phyloP scores from a whole-genome alignment of 768 basidiomycete species.

The Psilocybe cyanescens region DNA sequence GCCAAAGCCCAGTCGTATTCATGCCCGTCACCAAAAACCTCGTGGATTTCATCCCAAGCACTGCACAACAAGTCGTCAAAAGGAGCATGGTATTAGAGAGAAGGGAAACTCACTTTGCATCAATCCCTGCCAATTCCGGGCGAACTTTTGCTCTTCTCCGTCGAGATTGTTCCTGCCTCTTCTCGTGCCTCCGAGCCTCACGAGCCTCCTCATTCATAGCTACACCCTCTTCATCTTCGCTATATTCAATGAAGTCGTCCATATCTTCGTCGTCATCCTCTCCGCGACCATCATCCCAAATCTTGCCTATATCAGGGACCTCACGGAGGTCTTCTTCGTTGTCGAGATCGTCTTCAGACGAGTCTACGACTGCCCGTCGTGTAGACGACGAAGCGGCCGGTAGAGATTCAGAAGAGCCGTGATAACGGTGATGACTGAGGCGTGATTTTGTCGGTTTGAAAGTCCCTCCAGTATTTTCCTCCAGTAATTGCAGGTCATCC shows the following conservation, averaged over 20 bases:
- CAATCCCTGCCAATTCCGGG: conserved; percentile 78
- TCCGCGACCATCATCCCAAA: conserved; percentile 83
- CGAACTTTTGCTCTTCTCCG: conserved; percentile 67
- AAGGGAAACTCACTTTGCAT: conserved; percentile 67
- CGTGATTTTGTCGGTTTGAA: conserved; percentile 62
- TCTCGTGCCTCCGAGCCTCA: conserved; percentile 73
- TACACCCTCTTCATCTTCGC: conserved; percentile 75
- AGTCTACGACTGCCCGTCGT: conserved; percentile 63
- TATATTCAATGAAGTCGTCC: conserved; percentile 81
- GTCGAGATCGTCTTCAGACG: conserved; percentile 80
- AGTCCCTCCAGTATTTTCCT: conserved; percentile 85
- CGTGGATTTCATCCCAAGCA: conserved; percentile 94
- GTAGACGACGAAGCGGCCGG: conserved; percentile 65
- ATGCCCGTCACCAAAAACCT: conserved; percentile 95
- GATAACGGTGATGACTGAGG: conserved; percentile 72
- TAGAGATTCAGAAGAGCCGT: conserved; percentile 73
- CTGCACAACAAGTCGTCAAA: conserved; percentile 41
- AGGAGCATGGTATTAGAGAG: conserved; percentile 3
- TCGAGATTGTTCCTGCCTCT: conserved; percentile 68
- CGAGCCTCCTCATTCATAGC: conserved; percentile 77
- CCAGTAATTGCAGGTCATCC: conserved; percentile 89
- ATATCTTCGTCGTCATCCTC: conserved; percentile 80
- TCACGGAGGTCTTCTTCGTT: conserved; percentile 54
- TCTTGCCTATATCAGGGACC: conserved; percentile 66
- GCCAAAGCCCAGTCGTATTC: conserved; percentile 95